Conservation (phyloP, 2,329 filamentous ascomycete species). For the Biscogniauxia marginata region DNA sequence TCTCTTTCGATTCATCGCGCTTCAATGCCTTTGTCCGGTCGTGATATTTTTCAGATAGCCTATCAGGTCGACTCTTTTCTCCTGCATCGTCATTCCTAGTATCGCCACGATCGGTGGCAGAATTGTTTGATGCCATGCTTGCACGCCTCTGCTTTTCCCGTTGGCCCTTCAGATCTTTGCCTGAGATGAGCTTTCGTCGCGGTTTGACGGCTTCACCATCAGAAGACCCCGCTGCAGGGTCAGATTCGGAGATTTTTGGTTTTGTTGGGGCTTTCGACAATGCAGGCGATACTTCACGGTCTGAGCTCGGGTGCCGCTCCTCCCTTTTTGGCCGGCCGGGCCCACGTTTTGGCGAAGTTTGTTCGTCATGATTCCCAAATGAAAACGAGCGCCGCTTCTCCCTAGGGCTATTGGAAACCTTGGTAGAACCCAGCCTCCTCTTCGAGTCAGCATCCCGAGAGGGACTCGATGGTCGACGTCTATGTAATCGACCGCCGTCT, state of each 20-base stretch:
- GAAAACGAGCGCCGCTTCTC: constrained; percentile 50
- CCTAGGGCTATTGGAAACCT: constrained; percentile 42
- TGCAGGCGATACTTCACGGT: constrained; percentile 53
- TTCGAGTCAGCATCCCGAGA: constrained; percentile 43
- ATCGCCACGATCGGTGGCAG: constrained; percentile 54
- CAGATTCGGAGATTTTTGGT: constrained; percentile 53
- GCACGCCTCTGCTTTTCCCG: constrained; percentile 57
- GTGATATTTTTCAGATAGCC: constrained; percentile 53
- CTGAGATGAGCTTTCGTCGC: constrained; percentile 62
- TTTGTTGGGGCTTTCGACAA: constrained; percentile 48
- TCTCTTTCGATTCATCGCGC: constrained; percentile 59
- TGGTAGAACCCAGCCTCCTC: constrained; percentile 41
- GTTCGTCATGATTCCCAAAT: constrained; percentile 46
- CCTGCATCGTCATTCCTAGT: constrained; percentile 45
- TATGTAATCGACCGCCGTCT: constrained; percentile 41
- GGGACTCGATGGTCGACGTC: constrained; percentile 50
- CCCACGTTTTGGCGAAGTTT: constrained; percentile 48
- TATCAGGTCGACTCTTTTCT: constrained; percentile 47
- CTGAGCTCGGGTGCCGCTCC: constrained; percentile 48
- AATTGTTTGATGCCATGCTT: constrained; percentile 56
- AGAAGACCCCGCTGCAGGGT: constrained; percentile 51
- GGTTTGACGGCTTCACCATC: constrained; percentile 59
- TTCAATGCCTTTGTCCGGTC: constrained; percentile 61
- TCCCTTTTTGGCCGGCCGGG: constrained; percentile 57
- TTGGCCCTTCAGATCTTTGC: constrained; percentile 60